Evolutionary conservation across 73 alveolate species (phyloP), one percentile per base, ranked within the genome.

Genomic region (Paramecium tetraurelia): DNA sequence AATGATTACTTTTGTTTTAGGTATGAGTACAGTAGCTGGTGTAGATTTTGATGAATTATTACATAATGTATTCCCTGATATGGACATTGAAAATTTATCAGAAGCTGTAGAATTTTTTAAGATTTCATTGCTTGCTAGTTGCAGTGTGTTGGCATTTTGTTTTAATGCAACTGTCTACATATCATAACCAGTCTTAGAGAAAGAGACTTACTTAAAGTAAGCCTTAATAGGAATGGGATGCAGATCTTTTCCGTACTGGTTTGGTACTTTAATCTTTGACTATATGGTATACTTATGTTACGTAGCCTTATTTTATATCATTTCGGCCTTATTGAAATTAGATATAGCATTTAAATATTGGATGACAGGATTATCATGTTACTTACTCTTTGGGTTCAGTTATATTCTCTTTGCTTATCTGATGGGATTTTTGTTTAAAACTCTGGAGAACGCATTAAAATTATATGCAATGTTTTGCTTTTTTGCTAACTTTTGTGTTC

Each of bases 181-280:
- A 14, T 24, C 71, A 20, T 70, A 50, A 46, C 94, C 94, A 38
- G 94, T 89, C 14, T 33, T 71, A 27, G 94, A 89, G 22, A 89
- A 83, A 33, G 94, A 89, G 29, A 58, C 75, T 0, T 70, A 71
- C 31, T 41, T 89, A 40, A 89, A 63, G 76, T 71, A 89, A 35
- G 48, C 92, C 7, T 50, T 89, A 43, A 71, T 36, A 27, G 94
- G 86, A 9, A 89, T 89, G 94, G 94, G 94, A 31, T 89, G 94
- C 7, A 89, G 94, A 46, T 40, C 85, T 7, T 40, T 89, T 18
- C 92, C 94, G 7, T 89, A 89, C 43, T 89, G 94, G 94, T 72
- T 89, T 44, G 94, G 94, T 11, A 89, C 94, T 27, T 89, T 89
- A 48, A 18, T 43, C 4, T 89, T 89, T 38, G 94, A 89, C 69